These are phyloP conservation scores for Cercospora sojina DNA, from an alignment of 2,329 filamentous ascomycete species.

Conservation along the genomic window DNA sequence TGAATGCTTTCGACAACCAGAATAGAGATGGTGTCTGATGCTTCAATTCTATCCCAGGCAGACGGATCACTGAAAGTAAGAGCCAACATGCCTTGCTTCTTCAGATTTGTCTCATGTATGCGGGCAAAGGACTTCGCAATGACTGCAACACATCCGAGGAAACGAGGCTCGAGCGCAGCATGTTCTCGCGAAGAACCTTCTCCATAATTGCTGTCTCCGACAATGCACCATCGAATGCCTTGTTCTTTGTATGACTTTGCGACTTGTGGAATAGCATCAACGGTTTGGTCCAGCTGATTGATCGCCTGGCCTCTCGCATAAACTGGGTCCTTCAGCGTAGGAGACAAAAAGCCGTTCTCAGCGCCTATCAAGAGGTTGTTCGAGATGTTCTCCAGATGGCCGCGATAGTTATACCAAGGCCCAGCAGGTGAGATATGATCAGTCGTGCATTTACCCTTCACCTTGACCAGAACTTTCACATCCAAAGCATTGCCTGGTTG, in stretches of 20 bases:
- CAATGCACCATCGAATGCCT: constrained; percentile 90
- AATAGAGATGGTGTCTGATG: constrained; percentile 86
- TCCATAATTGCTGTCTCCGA: constrained; percentile 99
- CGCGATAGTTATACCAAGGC: constrained; percentile 97
- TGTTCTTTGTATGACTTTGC: constrained; percentile 98
- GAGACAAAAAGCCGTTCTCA: constrained; percentile 63
- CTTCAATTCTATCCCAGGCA: constrained; percentile 95
- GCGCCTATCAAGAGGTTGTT: constrained; percentile 99
- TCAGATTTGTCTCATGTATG: constrained; percentile 99
- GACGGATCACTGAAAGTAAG: constrained; percentile 89
- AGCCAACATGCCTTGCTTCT: constrained; percentile 99
- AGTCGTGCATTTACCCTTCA: constrained; percentile 91
- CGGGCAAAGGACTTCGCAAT: constrained; percentile 92
- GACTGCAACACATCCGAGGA: constrained; percentile 93
- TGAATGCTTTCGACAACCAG: constrained; percentile 84
- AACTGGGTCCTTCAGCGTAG: constrained; percentile 68
- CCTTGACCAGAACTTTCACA: constrained; percentile 92
- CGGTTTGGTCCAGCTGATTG: constrained; percentile 80
- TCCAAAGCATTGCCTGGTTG: constrained; percentile 78
- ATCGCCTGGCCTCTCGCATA: constrained; percentile 82
- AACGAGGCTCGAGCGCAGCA: constrained; percentile 91
- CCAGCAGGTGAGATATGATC: constrained; percentile 95
- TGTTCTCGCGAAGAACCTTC: constrained; percentile 97
- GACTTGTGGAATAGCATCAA: constrained; percentile 83
- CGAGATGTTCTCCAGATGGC: constrained; percentile 97